These are phyloP conservation scores for Thermomucor indicae-seudaticae DNA, from an alignment of 371 early-diverging fungal genomes.

Conservation along the genomic window DNA sequence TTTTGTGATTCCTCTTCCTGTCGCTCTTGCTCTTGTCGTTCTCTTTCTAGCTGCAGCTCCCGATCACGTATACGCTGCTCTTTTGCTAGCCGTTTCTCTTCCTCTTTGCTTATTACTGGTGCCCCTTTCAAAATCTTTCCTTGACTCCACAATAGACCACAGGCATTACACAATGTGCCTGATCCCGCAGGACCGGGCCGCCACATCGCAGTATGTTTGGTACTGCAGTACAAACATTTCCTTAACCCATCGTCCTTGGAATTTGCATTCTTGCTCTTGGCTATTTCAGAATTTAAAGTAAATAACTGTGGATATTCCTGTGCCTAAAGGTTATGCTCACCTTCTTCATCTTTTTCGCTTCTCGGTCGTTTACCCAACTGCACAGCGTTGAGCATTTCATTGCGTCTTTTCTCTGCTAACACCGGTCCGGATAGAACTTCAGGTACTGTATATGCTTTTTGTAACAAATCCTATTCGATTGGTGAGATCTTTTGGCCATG, in stretches of 20 bases:
- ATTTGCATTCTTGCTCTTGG: slow-evolving; percentile 13
- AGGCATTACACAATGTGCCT: slow-evolving; percentile 45
- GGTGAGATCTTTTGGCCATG: not conserved
- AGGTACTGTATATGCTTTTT: slow-evolving; percentile 24
- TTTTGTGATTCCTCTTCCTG: slow-evolving; percentile 6
- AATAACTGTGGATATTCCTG: not conserved
- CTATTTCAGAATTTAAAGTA: slow-evolving; percentile 10
- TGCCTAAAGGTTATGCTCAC: no score
- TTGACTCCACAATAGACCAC: slow-evolving; percentile 51
- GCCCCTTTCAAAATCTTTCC: slow-evolving; percentile 48
- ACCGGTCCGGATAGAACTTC: slow-evolving; percentile 36
- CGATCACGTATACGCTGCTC: slow-evolving; percentile 22
- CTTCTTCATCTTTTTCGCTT: slow-evolving; percentile 29
- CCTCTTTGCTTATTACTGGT: slow-evolving; percentile 24
- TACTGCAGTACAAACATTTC: slow-evolving; percentile 40
- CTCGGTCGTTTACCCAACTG: slow-evolving; percentile 32
- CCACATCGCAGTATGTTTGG: slow-evolving; percentile 43
- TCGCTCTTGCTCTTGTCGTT: slow-evolving; percentile 11
- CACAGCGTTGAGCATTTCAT: slow-evolving; percentile 34
- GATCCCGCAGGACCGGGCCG: slow-evolving; percentile 36
- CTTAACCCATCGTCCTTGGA: slow-evolving; percentile 30
- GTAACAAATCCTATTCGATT: slow-evolving; percentile 14
- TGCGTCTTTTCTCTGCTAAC: slow-evolving; percentile 42
- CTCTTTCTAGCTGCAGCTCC: slow-evolving; percentile 9
- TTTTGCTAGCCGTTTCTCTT: slow-evolving; percentile 17